Percentiles rank a stretch among this genome's conserved stretches.
These are phyloP conservation scores for Thalassiosira livingstoniorum DNA, from an alignment of 352 stramenopile genomes.

Conservation along the genomic window DNA sequence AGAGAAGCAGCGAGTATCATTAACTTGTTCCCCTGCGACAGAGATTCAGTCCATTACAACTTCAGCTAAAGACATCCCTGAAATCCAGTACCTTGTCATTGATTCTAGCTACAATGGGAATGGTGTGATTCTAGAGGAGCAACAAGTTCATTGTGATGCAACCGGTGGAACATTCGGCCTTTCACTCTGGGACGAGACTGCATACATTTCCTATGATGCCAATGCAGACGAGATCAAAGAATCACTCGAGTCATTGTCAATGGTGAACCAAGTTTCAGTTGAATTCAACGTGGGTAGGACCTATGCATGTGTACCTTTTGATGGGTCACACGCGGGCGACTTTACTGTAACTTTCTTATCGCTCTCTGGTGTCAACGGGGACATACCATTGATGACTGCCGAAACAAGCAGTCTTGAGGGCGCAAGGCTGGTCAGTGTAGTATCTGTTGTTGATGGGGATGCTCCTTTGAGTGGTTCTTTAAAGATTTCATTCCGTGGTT, in stretches of 20 bases:
- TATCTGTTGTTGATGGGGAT: constrained; percentile 86
- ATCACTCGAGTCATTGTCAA: constrained; percentile 90
- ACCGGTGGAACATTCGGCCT: constrained; percentile 89
- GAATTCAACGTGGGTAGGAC: constrained; percentile 53
- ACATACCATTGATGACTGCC: constrained; percentile 89
- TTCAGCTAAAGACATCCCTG: constrained; percentile 83
- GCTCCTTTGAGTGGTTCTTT: constrained; percentile 91
- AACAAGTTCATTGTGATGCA: constrained; percentile 92
- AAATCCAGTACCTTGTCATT: constrained; percentile 89
- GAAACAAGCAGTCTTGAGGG: constrained; percentile 91
- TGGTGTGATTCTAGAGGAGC: constrained; percentile 85
- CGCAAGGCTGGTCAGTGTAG: constrained; percentile 89
- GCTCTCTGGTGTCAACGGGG: constrained; percentile 86
- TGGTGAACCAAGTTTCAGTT: constrained; percentile 89
- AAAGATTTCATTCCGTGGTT: constrained; percentile 90
- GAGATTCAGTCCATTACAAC: constrained; percentile 86
- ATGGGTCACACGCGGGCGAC: constrained; percentile 68
- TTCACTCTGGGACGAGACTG: constrained; percentile 87
- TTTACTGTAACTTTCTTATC: constrained; percentile 91
- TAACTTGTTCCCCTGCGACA: constrained; percentile 67
- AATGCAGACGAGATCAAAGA: constrained; percentile 86
- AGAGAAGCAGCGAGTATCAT: constrained; percentile 80
- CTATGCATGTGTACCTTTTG: constrained; percentile 87
- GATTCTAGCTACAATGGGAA: constrained; percentile 87
- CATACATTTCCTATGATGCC: constrained; percentile 90